A percentile compares a stretch with the other conserved stretches of the same genome.
Conservation (phyloP, 352 stramenopile species). For the Globisporangium barbulae region DNA sequence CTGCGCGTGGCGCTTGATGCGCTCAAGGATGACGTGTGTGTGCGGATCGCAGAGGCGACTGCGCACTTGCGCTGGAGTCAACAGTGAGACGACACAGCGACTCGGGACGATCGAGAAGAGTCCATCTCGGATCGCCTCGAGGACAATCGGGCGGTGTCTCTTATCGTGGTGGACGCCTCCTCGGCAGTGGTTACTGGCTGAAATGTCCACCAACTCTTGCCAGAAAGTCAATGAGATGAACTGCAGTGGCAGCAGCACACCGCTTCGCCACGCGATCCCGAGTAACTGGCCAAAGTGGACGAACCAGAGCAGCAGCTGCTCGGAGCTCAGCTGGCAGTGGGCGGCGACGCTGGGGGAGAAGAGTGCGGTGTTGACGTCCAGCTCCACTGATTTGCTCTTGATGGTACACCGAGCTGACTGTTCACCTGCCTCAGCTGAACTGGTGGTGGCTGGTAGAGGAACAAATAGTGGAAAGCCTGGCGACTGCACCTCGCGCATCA, state of each 20-base stretch:
- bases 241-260: conserved; percentile 43
- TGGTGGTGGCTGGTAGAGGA: conserved; percentile 5
- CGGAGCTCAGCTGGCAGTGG: conserved; percentile 14
- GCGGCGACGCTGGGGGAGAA: conserved; percentile 24
- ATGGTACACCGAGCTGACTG: too few relatives aligned
- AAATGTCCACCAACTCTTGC: conserved; percentile 26
- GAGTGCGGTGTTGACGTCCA: conserved; percentile 54
- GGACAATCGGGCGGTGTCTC: conserved; percentile 13
- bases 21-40: conserved; percentile 20
- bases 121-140: conserved; percentile 50
- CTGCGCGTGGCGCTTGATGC: conserved; percentile 27
- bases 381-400: conserved; percentile 13
- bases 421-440: not conserved
- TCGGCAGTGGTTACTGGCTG: not conserved
- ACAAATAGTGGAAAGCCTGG: conserved; percentile 52
- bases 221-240: conserved; percentile 49
- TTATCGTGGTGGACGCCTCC: not conserved
- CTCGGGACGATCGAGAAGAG: conserved; percentile 50
- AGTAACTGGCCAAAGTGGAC: conserved; percentile 56
- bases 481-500: conserved; percentile 57
- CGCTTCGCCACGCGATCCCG: conserved; percentile 58
- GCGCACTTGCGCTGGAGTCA: conserved; percentile 31
- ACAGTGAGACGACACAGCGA: conserved; percentile 37
- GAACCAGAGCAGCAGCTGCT: conserved; percentile 46
- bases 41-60: conserved; percentile 31